Evolutionary conservation across 1,284 basidiomycete genomes (phyloP), one percentile per base, ranked within the genome.

Genomic region (Moesziomyces sp.): DNA sequence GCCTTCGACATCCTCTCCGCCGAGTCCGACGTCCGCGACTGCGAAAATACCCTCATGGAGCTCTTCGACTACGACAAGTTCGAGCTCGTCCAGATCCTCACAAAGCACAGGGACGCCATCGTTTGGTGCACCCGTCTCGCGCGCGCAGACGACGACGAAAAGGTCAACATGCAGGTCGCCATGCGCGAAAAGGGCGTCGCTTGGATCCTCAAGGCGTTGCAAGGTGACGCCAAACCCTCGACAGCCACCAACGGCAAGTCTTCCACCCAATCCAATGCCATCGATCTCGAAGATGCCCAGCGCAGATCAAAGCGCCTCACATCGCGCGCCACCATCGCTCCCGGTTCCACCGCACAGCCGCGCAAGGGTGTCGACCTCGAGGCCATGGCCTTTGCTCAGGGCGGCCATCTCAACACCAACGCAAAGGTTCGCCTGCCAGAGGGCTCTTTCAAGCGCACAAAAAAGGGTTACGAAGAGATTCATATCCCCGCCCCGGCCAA

Each of bases 111-210:
- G 55, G 97, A 99, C 57, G 91, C 94, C 59, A 88, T 99, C 52
- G 93, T 98, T 0, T 99, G 97, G 97, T 98, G 95, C 83, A 99
- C 97, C 45, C 95, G 95, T 85, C 89, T 98, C 49, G 93, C 94
- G 82, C 89, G 95, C 46, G 92, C 91, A 52, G 91, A 92, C 77
- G 93, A 92, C 0, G 92, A 98, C 59, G 94, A 95, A 84, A 89
- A 91, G 57, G 90, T 96, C 58, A 94, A 99, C 80, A 89, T 98
- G 40, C 94, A 99, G 85, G 97, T 99, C 3, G 93, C 93, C 0
- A 99, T 99, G 96, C 89, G 97, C 49, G 97, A 99, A 86, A 95
- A 93, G 85, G 94, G 93, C 21, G 89, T 95, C 3, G 94, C 93
- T 2, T 98, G 94, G 94, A 98, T 99, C 83, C 84, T 97, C 56